Conservation (phyloP, 2,329 filamentous ascomycete genomes). For the Dichotomopilus funicola region DNA sequence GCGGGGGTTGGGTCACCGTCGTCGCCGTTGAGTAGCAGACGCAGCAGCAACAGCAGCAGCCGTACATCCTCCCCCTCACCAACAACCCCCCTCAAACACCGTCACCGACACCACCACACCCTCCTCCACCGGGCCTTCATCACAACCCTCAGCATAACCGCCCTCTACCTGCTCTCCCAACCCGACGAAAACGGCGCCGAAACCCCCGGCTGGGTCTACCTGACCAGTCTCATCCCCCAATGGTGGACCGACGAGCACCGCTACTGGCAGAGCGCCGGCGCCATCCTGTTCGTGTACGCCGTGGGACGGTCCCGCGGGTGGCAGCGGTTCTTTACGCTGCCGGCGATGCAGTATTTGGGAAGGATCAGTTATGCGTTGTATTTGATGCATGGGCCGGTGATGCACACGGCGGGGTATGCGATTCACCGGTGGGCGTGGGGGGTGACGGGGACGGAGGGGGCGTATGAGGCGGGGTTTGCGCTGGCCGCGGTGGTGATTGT, state of each 20-base stretch:
- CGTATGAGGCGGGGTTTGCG: slow-evolving; percentile 41
- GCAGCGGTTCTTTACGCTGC: slow-evolving; percentile 45
- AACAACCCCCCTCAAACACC: background rate
- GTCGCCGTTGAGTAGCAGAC: no score
- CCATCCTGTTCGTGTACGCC: slow-evolving; percentile 45
- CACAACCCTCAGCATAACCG: slow-evolving; percentile 36
- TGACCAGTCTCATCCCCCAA: slow-evolving; percentile 41
- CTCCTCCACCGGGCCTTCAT: no score
- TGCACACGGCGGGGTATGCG: slow-evolving; percentile 47
- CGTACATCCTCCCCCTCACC: background rate
- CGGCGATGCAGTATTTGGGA: slow-evolving; percentile 50
- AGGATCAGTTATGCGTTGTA: slow-evolving; percentile 56
- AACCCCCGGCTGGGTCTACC: slow-evolving; percentile 47
- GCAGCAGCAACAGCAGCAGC: background rate
- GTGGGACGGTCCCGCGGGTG: slow-evolving; percentile 39
- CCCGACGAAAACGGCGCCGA: slow-evolving; percentile 35
- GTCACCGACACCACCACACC: no score
- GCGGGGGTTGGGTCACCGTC: no score
- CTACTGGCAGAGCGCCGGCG: slow-evolving; percentile 51
- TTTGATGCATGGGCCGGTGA: slow-evolving; percentile 52
- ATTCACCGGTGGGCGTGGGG: slow-evolving; percentile 43
- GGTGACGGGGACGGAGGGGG: slow-evolving; percentile 39
- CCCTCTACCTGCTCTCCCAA: slow-evolving; percentile 47
- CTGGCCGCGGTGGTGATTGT: slow-evolving; percentile 43
- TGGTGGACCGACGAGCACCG: slow-evolving; percentile 46